Conservation (phyloP, 2,329 filamentous ascomycete genomes). For the Trichoderma sp. region DNA sequence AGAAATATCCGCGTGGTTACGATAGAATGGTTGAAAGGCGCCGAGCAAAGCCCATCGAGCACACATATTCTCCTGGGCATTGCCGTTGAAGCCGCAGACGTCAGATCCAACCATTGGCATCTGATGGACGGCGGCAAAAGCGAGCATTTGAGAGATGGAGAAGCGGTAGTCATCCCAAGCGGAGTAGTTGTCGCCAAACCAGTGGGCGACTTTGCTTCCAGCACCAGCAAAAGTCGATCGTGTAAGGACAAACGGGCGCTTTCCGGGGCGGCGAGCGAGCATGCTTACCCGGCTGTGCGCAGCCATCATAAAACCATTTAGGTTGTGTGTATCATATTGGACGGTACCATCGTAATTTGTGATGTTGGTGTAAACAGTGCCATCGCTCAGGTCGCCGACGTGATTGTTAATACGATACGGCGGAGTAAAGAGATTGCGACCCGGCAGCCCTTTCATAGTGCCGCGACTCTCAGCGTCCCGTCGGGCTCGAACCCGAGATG, state of each 20-base stretch:
- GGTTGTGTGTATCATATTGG: slow-evolving; percentile 83
- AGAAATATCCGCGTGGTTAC: slow-evolving; percentile 64
- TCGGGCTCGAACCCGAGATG: slow-evolving; percentile 27
- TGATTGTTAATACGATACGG: slow-evolving; percentile 77
- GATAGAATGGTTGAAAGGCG: slow-evolving; percentile 71
- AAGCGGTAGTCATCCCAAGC: slow-evolving; percentile 75
- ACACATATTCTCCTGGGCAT: slow-evolving; percentile 66
- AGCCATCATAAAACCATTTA: slow-evolving; percentile 75
- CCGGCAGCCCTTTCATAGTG: slow-evolving; percentile 53
- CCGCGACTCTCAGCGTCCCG: neutral
- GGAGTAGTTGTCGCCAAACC: slow-evolving; percentile 78
- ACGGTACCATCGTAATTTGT: slow-evolving; percentile 73
- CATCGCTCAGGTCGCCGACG: slow-evolving; percentile 59
- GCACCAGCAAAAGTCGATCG: slow-evolving; percentile 79
- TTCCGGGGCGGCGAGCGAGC: slow-evolving; percentile 62
- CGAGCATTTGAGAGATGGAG: slow-evolving; percentile 76
- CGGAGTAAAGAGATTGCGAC: slow-evolving; percentile 70
- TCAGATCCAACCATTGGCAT: slow-evolving; percentile 73
- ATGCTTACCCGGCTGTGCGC: slow-evolving; percentile 77
- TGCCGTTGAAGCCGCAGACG: slow-evolving; percentile 73
- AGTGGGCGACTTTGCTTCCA: slow-evolving; percentile 77
- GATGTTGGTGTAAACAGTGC: slow-evolving; percentile 61
- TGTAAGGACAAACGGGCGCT: slow-evolving; percentile 83
- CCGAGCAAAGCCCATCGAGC: slow-evolving; percentile 70
- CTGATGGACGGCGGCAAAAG: slow-evolving; percentile 70